Conservation (phyloP, 2,329 filamentous ascomycete genomes). For the Nakataea oryzae region DNA sequence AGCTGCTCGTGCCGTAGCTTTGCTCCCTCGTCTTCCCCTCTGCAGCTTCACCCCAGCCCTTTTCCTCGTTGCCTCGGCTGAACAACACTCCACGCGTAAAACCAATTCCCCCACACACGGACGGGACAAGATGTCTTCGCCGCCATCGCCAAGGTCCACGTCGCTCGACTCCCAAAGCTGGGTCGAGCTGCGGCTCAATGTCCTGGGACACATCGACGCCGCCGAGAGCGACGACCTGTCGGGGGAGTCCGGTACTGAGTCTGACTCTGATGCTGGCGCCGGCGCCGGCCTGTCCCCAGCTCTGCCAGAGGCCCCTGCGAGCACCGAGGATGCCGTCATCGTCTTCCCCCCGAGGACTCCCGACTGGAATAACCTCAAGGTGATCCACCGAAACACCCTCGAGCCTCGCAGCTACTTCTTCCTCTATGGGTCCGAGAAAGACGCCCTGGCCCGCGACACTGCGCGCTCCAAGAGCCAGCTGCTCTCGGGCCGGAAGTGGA, state of each 20-base stretch:
- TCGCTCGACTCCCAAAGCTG: neutral
- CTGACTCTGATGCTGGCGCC: neutral
- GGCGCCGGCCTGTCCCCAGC: neutral
- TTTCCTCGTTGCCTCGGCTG: neutral
- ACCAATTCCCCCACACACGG: neutral
- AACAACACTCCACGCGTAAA: neutral
- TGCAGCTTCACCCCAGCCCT: neutral
- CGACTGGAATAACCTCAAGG: slow-evolving; percentile 50
- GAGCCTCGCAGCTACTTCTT: slow-evolving; percentile 46
- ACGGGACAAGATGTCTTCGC: neutral
- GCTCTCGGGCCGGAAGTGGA: slow-evolving; percentile 25
- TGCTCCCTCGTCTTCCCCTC: neutral
- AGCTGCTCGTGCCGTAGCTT: neutral
- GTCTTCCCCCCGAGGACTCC: slow-evolving; percentile 18
- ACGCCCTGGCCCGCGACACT: slow-evolving; percentile 33
- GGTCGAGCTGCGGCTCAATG: slow-evolving; percentile 1
- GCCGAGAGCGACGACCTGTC: neutral
- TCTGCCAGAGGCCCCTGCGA: neutral
- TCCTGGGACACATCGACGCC: neutral
- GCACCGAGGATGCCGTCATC: neutral
- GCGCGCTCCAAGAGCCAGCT: slow-evolving; percentile 9
- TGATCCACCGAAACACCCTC: slow-evolving; percentile 50
- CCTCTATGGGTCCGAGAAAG: slow-evolving; percentile 34
- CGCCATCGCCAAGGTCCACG: slow-evolving; percentile 1
- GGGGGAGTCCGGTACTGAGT: neutral